phyloP scores from a whole-genome alignment of 2,329 filamentous ascomycete species.

The Cordyceps fumosorosea region DNA sequence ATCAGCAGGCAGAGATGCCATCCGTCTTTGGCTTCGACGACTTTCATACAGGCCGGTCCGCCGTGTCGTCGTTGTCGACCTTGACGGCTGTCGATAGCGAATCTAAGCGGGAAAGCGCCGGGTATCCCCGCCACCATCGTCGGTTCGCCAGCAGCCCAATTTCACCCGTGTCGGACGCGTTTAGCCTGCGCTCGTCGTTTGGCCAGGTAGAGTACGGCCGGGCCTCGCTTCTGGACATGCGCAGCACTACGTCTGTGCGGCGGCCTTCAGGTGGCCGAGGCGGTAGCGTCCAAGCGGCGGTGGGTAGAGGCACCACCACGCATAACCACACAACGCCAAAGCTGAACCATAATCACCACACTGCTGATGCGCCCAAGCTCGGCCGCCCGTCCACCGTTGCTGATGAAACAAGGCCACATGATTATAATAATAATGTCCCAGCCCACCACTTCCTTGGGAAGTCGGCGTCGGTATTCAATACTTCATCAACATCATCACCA shows the following conservation, averaged over 20 bases:
- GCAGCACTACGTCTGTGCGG: slow-evolving; percentile 17
- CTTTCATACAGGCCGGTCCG: not conserved
- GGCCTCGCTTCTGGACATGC: slow-evolving; percentile 33
- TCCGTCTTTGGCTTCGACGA: slow-evolving; percentile 9
- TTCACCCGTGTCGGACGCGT: slow-evolving; percentile 27
- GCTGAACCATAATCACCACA: no score
- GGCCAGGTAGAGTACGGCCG: slow-evolving; percentile 35
- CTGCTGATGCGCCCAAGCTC: not conserved
- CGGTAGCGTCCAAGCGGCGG: not conserved
- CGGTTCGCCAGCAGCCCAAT: slow-evolving; percentile 2
- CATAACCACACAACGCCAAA: not conserved
- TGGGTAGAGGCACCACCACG: not conserved
- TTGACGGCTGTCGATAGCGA: not conserved
- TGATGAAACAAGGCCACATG: not conserved
- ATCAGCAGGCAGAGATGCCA: not conserved
- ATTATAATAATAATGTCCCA: not conserved
- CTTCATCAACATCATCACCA: not conserved
- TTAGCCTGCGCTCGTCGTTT: slow-evolving; percentile 27
- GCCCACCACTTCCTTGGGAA: not conserved
- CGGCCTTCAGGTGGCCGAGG: no score
- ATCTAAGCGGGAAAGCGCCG: not conserved
- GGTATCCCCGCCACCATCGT: not conserved
- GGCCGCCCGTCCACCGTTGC: not conserved
- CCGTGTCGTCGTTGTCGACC: not conserved
- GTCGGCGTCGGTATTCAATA: not conserved